A percentile compares a stretch with the other conserved stretches of the same genome.
Conservation (phyloP, 2,329 filamentous ascomycete genomes). For the Fusarium kyushuense region DNA sequence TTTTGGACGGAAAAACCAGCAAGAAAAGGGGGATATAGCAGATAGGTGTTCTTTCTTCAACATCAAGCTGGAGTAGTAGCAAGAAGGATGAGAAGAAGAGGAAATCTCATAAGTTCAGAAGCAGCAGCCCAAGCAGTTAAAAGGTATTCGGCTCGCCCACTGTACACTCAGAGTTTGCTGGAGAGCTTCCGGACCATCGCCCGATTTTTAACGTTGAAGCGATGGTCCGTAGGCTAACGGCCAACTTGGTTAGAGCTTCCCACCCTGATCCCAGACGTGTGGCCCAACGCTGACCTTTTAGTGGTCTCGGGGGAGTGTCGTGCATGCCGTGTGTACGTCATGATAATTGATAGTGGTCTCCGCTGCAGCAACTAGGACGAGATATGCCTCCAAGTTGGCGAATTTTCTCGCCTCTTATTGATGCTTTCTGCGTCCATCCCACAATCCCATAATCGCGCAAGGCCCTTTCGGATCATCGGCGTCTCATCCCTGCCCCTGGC, state of each 20-base stretch:
- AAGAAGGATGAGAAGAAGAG: slow-evolving; percentile 34
- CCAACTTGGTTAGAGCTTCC: slow-evolving; percentile 37
- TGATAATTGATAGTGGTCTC: slow-evolving; percentile 39
- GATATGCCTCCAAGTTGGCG: slow-evolving; percentile 35
- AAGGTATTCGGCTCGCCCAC: slow-evolving; percentile 26
- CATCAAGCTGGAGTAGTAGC: slow-evolving; percentile 41
- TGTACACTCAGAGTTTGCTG: slow-evolving; percentile 37
- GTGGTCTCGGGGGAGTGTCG: slow-evolving; percentile 41
- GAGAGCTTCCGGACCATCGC: slow-evolving; percentile 46
- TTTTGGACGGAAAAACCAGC: slow-evolving; percentile 57
- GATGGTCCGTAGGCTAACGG: slow-evolving; percentile 46
- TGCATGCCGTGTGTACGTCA: slow-evolving; percentile 46
- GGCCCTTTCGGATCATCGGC: slow-evolving; percentile 29
- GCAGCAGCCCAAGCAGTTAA: slow-evolving; percentile 38
- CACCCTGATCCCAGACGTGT: slow-evolving; percentile 43
- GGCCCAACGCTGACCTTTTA: slow-evolving; percentile 39
- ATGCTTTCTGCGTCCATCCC: slow-evolving; percentile 35
- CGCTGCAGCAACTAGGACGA: slow-evolving; percentile 34
- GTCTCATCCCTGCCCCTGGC: slow-evolving; percentile 30
- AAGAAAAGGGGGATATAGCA: slow-evolving; percentile 49
- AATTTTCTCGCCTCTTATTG: slow-evolving; percentile 39
- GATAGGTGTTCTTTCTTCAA: slow-evolving; percentile 44
- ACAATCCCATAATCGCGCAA: slow-evolving; percentile 20
- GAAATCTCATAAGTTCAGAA: slow-evolving; percentile 9
- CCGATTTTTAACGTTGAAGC: slow-evolving; percentile 43